A percentile compares a stretch with the other conserved stretches of the same genome.
These are phyloP conservation scores for Coniochaeta prunicola DNA, from an alignment of 2,329 filamentous ascomycete species.

Conservation along the genomic window DNA sequence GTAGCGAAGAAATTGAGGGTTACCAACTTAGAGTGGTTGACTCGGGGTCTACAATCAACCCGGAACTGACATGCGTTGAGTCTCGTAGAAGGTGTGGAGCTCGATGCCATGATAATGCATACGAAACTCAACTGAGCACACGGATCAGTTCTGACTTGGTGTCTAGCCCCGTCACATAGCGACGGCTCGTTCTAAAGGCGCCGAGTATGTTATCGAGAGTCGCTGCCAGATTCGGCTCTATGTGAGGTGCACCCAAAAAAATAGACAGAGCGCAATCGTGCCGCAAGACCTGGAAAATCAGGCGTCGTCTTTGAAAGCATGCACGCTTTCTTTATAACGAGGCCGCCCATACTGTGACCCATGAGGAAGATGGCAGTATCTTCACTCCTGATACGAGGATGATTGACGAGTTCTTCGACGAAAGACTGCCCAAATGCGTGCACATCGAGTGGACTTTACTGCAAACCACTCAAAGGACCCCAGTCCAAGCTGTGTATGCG, in stretches of 20 bases:
- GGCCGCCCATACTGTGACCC: conserved; percentile 31
- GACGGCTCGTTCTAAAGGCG: background rate
- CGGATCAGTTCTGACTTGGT: background rate
- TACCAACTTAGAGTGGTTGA: background rate
- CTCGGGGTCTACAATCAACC: background rate
- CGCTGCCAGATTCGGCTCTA: background rate
- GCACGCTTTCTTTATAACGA: conserved; percentile 27
- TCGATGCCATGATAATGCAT: background rate
- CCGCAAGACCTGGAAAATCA: background rate
- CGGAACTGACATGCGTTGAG: background rate
- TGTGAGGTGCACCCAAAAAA: background rate
- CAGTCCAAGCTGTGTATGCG: conserved; percentile 26
- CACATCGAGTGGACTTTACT: conserved; percentile 7
- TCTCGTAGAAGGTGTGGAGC: background rate
- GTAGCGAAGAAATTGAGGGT: background rate
- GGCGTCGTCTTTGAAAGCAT: conserved; percentile 15
- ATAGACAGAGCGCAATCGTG: background rate
- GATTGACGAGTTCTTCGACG: conserved; percentile 18
- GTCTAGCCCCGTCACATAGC: background rate
- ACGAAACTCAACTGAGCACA: background rate
- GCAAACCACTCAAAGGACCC: conserved; percentile 19
- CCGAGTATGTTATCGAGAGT: background rate
- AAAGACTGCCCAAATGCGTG: conserved; percentile 24
- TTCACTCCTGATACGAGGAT: conserved; percentile 9
- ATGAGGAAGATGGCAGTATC: conserved; percentile 20